Conservation (phyloP, 2,329 filamentous ascomycete species). For the Claviceps fusiformis region DNA sequence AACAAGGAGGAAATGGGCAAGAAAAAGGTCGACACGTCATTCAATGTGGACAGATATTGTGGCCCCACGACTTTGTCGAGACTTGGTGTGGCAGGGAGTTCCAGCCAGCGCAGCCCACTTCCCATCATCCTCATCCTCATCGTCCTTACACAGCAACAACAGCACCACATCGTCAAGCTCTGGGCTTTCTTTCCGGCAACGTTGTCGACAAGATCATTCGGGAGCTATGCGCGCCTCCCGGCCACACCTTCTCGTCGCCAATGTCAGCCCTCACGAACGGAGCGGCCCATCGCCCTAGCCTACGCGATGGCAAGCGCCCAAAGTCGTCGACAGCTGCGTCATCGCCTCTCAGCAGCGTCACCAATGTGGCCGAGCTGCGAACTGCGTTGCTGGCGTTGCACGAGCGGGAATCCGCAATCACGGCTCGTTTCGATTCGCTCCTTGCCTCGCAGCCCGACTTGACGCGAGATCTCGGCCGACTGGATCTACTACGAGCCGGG, state of each 20-base stretch:
- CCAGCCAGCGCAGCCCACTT: not conserved
- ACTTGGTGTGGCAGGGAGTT: not conserved
- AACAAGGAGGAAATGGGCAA: too few relatives aligned
- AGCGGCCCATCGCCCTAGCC: slow-evolving; percentile 21
- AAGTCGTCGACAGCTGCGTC: slow-evolving; percentile 13
- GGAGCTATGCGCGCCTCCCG: slow-evolving; percentile 30
- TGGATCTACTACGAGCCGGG: slow-evolving; percentile 80
- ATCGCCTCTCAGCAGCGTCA: slow-evolving; percentile 49
- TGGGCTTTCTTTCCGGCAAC: not conserved
- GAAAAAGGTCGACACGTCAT: not conserved
- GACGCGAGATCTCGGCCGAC: slow-evolving; percentile 68
- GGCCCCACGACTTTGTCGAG: not conserved
- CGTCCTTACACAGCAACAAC: not conserved
- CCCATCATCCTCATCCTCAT: not conserved
- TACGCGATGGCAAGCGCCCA: slow-evolving; percentile 16
- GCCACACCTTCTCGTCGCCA: slow-evolving; percentile 24
- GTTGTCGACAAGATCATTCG: slow-evolving; percentile 7
- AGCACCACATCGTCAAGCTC: not conserved
- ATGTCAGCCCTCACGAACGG: slow-evolving; percentile 36
- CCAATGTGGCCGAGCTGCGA: slow-evolving; percentile 66
- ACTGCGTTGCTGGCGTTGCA: slow-evolving; percentile 64
- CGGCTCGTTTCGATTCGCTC: slow-evolving; percentile 59
- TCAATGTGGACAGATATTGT: not conserved
- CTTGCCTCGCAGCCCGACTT: slow-evolving; percentile 76
- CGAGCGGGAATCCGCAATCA: slow-evolving; percentile 60